Evolutionary conservation across 345 rosid genomes (phyloP).

Genomic region (Ceriops zippeliana): DNA sequence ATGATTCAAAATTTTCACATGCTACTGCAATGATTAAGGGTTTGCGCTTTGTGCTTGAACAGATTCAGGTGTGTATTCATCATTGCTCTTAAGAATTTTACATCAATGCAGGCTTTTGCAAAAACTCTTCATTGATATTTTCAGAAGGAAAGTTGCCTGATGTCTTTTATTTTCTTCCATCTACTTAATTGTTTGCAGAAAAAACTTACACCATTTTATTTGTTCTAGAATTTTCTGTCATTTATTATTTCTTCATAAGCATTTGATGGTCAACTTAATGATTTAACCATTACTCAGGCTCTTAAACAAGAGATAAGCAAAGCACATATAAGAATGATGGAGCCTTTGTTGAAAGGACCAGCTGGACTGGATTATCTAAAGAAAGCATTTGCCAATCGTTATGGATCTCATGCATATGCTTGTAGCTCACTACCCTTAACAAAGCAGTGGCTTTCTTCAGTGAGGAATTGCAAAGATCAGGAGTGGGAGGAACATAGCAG

Average conservation of each 20-base stretch:
- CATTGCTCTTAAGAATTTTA: too few relatives aligned
- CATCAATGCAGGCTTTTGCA: too few relatives aligned
- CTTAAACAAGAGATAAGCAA: constrained; percentile 69
- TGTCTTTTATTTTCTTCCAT: too few relatives aligned
- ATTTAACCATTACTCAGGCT: constrained; percentile 32
- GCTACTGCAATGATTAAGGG: constrained; percentile 63
- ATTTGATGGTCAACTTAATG: too few relatives aligned
- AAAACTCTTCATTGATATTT: too few relatives aligned
- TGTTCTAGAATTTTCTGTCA: too few relatives aligned
- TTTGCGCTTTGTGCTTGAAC: constrained; percentile 69
- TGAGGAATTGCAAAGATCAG: constrained; percentile 40
- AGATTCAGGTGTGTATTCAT: constrained; percentile 63
- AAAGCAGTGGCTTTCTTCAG: constrained; percentile 56
- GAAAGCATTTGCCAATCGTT: constrained; percentile 52
- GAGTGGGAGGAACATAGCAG: constrained; percentile 78
- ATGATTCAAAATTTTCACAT: constrained; percentile 42
- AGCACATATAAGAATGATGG: constrained; percentile 69
- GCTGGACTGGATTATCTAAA: constrained; percentile 69
- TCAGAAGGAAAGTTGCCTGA: too few relatives aligned
- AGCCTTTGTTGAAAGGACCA: constrained; percentile 74
- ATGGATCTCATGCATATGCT: constrained; percentile 56
- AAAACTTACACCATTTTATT: too few relatives aligned
- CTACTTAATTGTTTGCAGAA: too few relatives aligned
- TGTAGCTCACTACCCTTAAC: constrained; percentile 49
- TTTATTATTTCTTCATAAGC: too few relatives aligned